Percentiles rank a stretch among this genome's conserved stretches.
These are phyloP conservation scores for Hawksworthiomyces lignivorus DNA, from an alignment of 2,329 filamentous ascomycete genomes.

Conservation along the genomic window DNA sequence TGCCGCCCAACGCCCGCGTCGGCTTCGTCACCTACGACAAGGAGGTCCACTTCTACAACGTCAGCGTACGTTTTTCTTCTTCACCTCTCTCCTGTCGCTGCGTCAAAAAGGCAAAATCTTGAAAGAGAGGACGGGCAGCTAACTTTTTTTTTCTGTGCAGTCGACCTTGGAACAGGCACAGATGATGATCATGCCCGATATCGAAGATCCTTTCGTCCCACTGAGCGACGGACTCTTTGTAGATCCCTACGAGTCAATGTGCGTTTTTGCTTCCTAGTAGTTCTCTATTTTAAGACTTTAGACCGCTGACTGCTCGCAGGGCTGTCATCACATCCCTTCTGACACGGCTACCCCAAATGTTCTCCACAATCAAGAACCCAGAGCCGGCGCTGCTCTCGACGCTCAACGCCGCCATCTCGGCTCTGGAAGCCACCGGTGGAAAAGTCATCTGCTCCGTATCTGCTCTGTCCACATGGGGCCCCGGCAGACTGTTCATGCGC, in stretches of 20 bases:
- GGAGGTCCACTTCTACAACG: constrained; percentile 96
- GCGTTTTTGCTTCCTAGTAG: neutral
- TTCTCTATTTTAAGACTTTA: constrained; percentile 19
- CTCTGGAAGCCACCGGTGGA: constrained; percentile 78
- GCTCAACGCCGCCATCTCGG: constrained; percentile 74
- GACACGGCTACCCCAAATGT: constrained; percentile 73
- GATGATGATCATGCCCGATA: constrained; percentile 97
- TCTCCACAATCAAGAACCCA: constrained; percentile 79
- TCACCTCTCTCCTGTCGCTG: no score
- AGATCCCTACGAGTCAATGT: constrained; percentile 83
- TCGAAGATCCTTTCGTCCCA: constrained; percentile 93
- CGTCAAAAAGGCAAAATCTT: neutral
- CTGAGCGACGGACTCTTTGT: constrained; percentile 89
- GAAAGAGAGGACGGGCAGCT: neutral
- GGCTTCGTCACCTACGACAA: constrained; percentile 95
- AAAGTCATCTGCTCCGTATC: constrained; percentile 86
- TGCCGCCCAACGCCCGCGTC: constrained; percentile 77
- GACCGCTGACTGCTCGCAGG: constrained; percentile 33
- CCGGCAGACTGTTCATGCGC: constrained; percentile 73
- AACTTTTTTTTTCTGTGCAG: constrained; percentile 28
- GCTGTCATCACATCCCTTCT: constrained; percentile 83
- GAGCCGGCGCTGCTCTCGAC: constrained; percentile 83
- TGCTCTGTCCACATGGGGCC: constrained; percentile 85
- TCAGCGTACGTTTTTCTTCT: constrained; percentile 59
- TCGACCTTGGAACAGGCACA: constrained; percentile 76